phyloP scores from a whole-genome alignment of 441 rosid genomes.

The Syzygium malaccense region DNA sequence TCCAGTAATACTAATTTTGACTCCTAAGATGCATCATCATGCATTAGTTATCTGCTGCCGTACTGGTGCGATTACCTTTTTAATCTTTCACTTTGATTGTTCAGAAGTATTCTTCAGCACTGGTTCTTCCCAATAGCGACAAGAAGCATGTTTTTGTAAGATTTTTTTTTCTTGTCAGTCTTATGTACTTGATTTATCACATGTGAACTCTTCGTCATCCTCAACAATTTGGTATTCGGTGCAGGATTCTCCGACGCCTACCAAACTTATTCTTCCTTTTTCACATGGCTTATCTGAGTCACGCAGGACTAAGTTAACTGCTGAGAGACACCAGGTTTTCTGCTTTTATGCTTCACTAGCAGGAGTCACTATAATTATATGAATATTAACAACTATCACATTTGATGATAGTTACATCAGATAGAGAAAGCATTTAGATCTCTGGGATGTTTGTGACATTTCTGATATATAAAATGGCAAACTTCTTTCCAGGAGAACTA shows the following conservation, averaged over 20 bases:
- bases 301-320: conserved; percentile 68
- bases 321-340: conserved; percentile 83
- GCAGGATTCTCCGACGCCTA: conserved; percentile 94
- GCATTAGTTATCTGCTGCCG: neutral
- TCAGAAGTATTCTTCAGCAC: conserved; percentile 62
- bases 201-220: neutral
- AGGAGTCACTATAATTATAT: neutral
- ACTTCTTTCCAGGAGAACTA: conserved; percentile 61
- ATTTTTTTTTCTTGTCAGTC: neutral
- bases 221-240: conserved; percentile 3
- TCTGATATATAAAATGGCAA: neutral
- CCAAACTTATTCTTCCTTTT: conserved; percentile 63
- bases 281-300: conserved; percentile 77
- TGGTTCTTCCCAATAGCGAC: conserved; percentile 44
- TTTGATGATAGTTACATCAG: neutral
- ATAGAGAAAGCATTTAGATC: neutral
- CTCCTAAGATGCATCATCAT: neutral
- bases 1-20: neutral
- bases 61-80: neutral
- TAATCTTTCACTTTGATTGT: neutral
- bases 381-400: neutral
- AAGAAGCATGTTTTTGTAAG: conserved; percentile 73
- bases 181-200: neutral
- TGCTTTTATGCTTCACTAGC: neutral
- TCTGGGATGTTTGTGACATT: neutral